Percentiles rank a stretch among this genome's conserved stretches.
Conservation (phyloP, 139 green algal genomes). For the Picochlorum sp. region DNA sequence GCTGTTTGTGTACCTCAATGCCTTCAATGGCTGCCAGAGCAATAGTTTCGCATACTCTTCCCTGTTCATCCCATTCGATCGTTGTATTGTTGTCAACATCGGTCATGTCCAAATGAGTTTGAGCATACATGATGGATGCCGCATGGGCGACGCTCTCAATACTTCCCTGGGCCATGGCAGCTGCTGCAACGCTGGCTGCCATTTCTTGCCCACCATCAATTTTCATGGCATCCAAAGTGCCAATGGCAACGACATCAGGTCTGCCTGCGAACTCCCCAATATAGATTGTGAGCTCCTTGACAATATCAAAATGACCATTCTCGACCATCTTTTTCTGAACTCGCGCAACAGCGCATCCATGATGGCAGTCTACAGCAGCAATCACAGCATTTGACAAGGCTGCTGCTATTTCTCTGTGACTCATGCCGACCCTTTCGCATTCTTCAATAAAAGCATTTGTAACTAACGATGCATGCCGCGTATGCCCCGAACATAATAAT, state of each 20-base stretch:
- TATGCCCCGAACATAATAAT: neutral
- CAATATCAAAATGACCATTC: neutral
- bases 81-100: too few relatives aligned
- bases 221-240: neutral
- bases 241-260: constrained; percentile 2
- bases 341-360: neutral
- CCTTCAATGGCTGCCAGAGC: too few relatives aligned
- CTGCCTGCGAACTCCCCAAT: neutral
- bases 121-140: neutral
- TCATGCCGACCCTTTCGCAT: neutral
- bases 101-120: too few relatives aligned
- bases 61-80: too few relatives aligned
- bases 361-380: neutral
- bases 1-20: too few relatives aligned
- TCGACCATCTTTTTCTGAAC: neutral
- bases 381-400: neutral
- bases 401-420: neutral
- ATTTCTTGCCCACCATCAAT: neutral
- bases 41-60: too few relatives aligned
- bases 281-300: neutral
- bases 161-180: neutral
- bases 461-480: neutral
- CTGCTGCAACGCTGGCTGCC: neutral
- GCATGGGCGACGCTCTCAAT: neutral
- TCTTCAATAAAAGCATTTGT: neutral